Evolutionary conservation across 306 rosid genomes (phyloP), one percentile per base, ranked within the genome.

Genomic region (Argentina anserina): DNA sequence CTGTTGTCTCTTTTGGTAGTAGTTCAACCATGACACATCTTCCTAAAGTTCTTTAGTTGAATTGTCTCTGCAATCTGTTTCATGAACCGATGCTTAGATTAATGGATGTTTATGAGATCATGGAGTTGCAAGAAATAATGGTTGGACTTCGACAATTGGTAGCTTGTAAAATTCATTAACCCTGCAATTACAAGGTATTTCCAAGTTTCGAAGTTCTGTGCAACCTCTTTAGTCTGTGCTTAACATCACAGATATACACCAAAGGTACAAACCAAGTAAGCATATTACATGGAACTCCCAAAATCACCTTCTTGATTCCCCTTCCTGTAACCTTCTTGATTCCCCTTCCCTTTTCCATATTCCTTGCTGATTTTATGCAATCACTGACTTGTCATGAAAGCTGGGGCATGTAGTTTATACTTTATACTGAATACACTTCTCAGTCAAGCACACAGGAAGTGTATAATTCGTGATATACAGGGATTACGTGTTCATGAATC

Each of bases 1-100:
- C 56, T 25, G 23, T 42, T 39, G 39, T 74, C 73, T 52, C 52
- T 60, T 67, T 66, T 13, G 33, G 43, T 66, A 65, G 34, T 75
- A 70, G 70, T 58, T 42, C 8, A 33, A 13, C 64, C 23, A 49
- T 41, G 70, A 20, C 73, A 59, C 15, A 53, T 60, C 37, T 18
- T 29, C 13, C 15, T 55, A 17, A 33, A 15, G 13, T 36, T 52
- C n/a, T 59, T 7, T 23, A 7, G 45, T 52, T 23, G 37, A 46
- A 46, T 12, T 31, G 41, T 59, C 25, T 45, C 25, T 36, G 39
- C 76, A 29, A 55, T 42, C 33, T 0, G 13, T 9, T 23, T 21
- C 31, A 23, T 25, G 23, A 55, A 28, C 31, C 17, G 7, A 18
- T 21, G 59, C 29, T 52, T 52, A 52, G 15, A 52, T 9, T 52